Evolutionary conservation across 2,329 filamentous ascomycete species (phyloP), one percentile per base, ranked within the genome.

Genomic region (Endothia cerciana): DNA sequence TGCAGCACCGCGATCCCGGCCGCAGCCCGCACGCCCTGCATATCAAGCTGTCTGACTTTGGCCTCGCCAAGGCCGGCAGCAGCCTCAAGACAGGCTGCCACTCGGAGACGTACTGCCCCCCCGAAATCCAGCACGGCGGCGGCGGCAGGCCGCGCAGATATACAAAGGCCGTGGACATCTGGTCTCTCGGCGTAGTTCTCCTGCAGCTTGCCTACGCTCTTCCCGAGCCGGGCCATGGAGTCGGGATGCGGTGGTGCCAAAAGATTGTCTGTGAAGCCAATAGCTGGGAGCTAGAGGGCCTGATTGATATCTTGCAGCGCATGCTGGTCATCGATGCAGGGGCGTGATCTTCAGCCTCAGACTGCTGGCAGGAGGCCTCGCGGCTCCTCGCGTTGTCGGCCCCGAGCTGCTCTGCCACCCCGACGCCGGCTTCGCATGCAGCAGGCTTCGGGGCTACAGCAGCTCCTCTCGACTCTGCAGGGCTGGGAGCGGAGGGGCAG

Each of bases 81-180:
- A 49, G 28, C 43, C 33, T 47, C 13, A 45, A 60, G 43, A 60
- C 43, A 60, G 43, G 30, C 5, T 64, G 40, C 56, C 33, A 36
- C 55, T 51, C 56, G n/a, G 36, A 63, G 19, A 56, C 33, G 11
- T 66, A 64, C 60, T 45, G 19, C 4, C 30, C 65, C n/a, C 61
- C 56, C 6, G 56, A 64, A 49, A 36, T 61, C 40, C 19, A 11
- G 4, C 13, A 15, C 33, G 17, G 22, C 15, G 2, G 5, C 40
- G 25, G 7, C n/a, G 13, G n/a, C 22, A 36, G 10, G 28, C n/a
- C n/a, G n/a, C n/a, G n/a, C n/a, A n/a, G n/a, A n/a, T 61, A 66
- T 47, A 66, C 56, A 5, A 63, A 63, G 13, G 64, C 51, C 53
- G 53, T 60, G 40, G 60, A 60, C 53, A 60, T 66, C 19, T 63